phyloP scores from a whole-genome alignment of 2,329 filamentous ascomycete genomes.

The Trichoderma brevicompactum region DNA sequence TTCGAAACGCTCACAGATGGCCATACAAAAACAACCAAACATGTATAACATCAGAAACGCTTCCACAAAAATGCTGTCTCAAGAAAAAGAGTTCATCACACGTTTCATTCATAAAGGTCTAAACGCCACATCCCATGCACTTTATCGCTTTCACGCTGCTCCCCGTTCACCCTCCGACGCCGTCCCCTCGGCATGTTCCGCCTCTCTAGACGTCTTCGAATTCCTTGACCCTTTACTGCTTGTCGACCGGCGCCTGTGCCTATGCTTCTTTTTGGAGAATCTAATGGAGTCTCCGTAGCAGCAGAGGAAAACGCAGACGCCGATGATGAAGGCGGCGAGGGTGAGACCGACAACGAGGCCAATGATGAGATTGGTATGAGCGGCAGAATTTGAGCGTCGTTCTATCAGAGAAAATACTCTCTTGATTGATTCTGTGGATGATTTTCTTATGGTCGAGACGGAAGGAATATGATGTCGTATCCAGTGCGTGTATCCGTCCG shows the following conservation, averaged over 20 bases:
- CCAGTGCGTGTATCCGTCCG: neutral
- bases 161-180: slow-evolving; percentile 3
- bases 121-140: neutral
- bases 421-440: neutral
- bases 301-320: slow-evolving; percentile 45
- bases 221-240: slow-evolving; percentile 45
- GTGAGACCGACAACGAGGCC: slow-evolving; percentile 50
- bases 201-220: slow-evolving; percentile 39
- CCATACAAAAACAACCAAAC: neutral
- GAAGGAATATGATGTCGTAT: neutral
- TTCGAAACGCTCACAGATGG: neutral
- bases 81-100: neutral
- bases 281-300: slow-evolving; percentile 47
- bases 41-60: neutral
- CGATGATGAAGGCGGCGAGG: slow-evolving; percentile 47
- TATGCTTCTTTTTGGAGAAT: slow-evolving; percentile 39
- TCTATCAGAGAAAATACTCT: neutral
- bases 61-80: neutral
- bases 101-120: neutral
- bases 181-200: slow-evolving; percentile 2
- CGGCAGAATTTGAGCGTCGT: slow-evolving; percentile 34
- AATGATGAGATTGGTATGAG: slow-evolving; percentile 48
- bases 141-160: neutral
- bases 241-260: slow-evolving; percentile 27
- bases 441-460: neutral